phyloP scores from a whole-genome alignment of 2,329 filamentous ascomycete genomes.

The Knoxdaviesia capensis region DNA sequence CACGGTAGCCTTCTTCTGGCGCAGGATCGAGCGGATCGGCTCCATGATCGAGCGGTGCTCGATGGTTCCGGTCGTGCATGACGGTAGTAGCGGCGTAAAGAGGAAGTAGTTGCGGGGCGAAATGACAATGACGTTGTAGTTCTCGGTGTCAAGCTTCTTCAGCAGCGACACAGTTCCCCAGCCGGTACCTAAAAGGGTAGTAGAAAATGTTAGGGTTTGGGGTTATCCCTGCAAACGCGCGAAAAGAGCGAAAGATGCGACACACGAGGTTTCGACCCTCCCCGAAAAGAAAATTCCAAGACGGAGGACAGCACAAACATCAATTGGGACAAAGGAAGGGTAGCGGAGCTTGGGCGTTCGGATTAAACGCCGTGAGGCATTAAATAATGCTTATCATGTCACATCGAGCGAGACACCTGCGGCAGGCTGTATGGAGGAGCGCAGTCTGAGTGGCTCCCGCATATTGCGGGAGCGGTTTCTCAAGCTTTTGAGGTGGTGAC shows the following conservation, averaged over 20 bases:
- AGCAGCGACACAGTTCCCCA: conserved; percentile 91
- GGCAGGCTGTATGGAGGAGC: too few species aligned
- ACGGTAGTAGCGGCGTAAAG: conserved; percentile 91
- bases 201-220: conserved; percentile 8
- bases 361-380: too few species aligned
- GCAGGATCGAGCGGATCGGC: conserved; percentile 85
- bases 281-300: not conserved
- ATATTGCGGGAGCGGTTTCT: too few species aligned
- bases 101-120: conserved; percentile 99
- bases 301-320: not conserved
- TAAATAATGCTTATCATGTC: too few species aligned
- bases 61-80: conserved; percentile 91
- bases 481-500: too few species aligned
- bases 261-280: not conserved
- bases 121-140: conserved; percentile 97
- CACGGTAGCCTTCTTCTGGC: conserved; percentile 81
- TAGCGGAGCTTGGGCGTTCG: too few species aligned
- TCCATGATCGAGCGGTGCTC: conserved; percentile 99
- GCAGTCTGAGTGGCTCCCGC: too few species aligned
- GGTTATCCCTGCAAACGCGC: not conserved
- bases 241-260: not conserved
- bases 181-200: conserved; percentile 49
- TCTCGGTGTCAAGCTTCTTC: conserved; percentile 96
- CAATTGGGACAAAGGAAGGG: not conserved
- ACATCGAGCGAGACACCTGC: too few species aligned